Conservation (phyloP, 1,139 yeast species). For the Pichia sp. region DNA sequence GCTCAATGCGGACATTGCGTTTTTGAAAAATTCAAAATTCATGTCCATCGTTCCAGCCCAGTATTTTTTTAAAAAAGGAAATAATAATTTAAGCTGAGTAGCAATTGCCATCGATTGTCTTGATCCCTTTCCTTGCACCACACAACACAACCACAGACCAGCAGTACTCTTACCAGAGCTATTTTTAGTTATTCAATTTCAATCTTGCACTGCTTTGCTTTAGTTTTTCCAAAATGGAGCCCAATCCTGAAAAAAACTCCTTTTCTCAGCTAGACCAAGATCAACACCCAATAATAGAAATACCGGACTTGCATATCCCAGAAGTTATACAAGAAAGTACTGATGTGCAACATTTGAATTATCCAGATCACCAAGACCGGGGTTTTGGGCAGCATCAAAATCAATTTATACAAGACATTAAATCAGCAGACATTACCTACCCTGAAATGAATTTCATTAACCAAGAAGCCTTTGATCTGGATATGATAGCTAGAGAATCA, state of each 20-base stretch:
- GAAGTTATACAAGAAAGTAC: background rate
- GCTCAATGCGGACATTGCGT: too few species aligned
- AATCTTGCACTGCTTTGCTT: background rate
- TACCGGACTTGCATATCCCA: slow-evolving; percentile 11
- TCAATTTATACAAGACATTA: background rate
- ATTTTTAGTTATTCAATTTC: background rate
- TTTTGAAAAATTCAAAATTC: background rate
- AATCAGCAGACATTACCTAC: background rate
- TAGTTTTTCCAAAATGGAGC: background rate
- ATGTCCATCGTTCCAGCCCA: background rate
- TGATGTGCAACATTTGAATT: background rate
- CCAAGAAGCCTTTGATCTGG: slow-evolving; percentile 2
- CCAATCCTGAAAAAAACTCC: background rate
- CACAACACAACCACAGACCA: background rate
- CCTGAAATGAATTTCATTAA: background rate
- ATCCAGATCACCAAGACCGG: background rate
- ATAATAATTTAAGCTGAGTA: background rate
- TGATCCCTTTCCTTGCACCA: background rate
- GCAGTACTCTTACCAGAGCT: background rate
- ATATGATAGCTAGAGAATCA: slow-evolving; percentile 1
- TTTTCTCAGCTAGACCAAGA: background rate
- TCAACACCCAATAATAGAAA: slow-evolving; percentile 8
- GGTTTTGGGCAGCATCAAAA: background rate
- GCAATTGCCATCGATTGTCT: background rate
- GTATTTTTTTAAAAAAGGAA: too few species aligned